Conservation (phyloP, 1,284 basidiomycete genomes). For the Papiliotrema flavescens region DNA sequence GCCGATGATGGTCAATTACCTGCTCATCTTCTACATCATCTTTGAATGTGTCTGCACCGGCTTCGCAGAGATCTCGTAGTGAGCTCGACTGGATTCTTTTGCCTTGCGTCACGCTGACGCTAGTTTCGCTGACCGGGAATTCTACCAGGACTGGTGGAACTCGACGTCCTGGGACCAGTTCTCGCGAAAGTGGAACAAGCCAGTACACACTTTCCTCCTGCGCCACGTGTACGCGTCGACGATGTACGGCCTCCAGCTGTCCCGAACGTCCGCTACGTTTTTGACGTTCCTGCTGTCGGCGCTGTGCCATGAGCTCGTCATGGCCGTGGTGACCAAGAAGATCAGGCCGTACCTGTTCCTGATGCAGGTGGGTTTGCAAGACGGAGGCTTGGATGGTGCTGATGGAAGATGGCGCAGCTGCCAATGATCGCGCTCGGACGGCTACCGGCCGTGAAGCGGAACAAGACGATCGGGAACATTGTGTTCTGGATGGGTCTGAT, state of each 20-base stretch:
- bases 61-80: conserved; percentile 88
- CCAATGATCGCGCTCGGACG: conserved; percentile 83
- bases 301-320: conserved; percentile 87
- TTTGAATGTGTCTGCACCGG: conserved; percentile 91
- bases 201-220: conserved; percentile 70
- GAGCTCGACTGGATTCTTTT: conserved; percentile 32
- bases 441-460: conserved; percentile 68
- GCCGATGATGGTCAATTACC: conserved; percentile 76
- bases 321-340: conserved; percentile 93
- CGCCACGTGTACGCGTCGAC: conserved; percentile 91
- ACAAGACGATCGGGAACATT: conserved; percentile 66
- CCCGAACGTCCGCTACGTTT: conserved; percentile 75
- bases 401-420: conserved; percentile 74
- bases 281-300: conserved; percentile 88
- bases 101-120: conserved; percentile 6
- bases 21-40: conserved; percentile 48
- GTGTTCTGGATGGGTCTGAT: conserved; percentile 85
- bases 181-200: conserved; percentile 91
- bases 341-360: conserved; percentile 54
- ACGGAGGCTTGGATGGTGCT: not conserved
- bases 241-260: conserved; percentile 71
- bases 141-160: conserved; percentile 99
- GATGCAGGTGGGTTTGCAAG: conserved; percentile 37
- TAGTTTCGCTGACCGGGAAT: conserved; percentile 91
- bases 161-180: conserved; percentile 95